These are phyloP conservation scores for Dictyostelium gargantuum DNA, from an alignment of 208 protist genomes.

Conservation along the genomic window DNA sequence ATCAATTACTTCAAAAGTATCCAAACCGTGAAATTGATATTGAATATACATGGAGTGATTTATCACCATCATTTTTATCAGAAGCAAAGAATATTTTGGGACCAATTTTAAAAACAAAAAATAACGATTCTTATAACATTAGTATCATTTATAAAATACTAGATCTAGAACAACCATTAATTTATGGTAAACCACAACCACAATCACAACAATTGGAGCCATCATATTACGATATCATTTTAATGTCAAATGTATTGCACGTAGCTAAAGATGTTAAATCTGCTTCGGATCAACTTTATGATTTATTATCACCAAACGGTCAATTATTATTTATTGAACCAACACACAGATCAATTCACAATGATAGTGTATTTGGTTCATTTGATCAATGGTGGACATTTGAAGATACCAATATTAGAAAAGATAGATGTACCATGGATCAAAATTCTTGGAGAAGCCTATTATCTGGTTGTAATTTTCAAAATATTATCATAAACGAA, in stretches of 20 bases:
- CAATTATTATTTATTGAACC: neutral
- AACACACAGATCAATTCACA: neutral
- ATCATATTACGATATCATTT: neutral
- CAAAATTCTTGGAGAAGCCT: neutral
- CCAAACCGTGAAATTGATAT: neutral
- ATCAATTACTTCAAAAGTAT: neutral
- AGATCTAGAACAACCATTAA: neutral
- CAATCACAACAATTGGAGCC: neutral
- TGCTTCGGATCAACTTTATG: neutral
- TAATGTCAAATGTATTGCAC: constrained; percentile 44
- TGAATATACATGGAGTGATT: constrained; percentile 20
- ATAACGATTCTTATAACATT: too few species aligned
- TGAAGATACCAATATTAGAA: neutral
- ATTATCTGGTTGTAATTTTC: neutral
- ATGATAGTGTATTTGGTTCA: neutral
- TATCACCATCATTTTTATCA: too few species aligned
- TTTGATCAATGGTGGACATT: constrained; percentile 25
- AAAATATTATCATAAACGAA: neutral
- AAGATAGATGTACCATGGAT: neutral
- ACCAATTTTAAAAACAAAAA: too few species aligned
- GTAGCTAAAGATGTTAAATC: neutral
- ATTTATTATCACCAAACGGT: neutral
- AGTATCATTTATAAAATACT: neutral
- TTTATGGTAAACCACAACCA: neutral
- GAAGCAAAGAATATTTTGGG: too few species aligned